phyloP scores from a whole-genome alignment of 306 rosid species.

The Senna tora region DNA sequence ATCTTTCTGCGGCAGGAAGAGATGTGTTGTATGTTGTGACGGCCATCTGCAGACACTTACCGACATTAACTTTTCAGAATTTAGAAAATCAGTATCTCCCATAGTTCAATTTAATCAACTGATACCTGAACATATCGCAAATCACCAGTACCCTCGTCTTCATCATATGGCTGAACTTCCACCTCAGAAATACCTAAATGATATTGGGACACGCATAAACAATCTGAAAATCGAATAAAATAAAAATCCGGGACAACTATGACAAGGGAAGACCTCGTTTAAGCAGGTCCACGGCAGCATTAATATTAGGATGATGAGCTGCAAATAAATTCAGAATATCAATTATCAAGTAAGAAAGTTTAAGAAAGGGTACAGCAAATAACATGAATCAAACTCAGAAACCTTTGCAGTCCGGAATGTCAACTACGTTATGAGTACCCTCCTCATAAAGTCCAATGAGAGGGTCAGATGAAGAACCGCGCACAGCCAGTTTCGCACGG shows the following conservation, averaged over 20 bases:
- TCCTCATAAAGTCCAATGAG: constrained; percentile 84
- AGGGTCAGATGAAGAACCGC: constrained; percentile 71
- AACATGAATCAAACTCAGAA: not conserved
- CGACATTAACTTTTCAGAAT: constrained; percentile 21
- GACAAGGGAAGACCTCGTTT: constrained; percentile 53
- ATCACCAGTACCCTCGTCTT: constrained; percentile 84
- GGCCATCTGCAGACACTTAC: constrained; percentile 75
- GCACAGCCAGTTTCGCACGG: constrained; percentile 92
- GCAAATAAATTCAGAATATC: constrained; percentile 31
- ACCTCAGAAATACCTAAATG: constrained; percentile 68
- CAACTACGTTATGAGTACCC: constrained; percentile 87
- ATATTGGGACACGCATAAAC: constrained; percentile 18
- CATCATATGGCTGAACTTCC: constrained; percentile 63
- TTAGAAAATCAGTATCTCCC: constrained; percentile 31
- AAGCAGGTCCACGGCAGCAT: constrained; percentile 82
- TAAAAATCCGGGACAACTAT: not conserved
- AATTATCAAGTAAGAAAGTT: constrained; percentile 5
- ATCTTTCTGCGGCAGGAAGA: constrained; percentile 81
- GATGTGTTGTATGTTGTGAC: constrained; percentile 88
- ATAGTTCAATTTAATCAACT: constrained; percentile 18
- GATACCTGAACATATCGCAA: constrained; percentile 82
- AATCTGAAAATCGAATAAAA: not conserved
- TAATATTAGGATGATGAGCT: constrained; percentile 98
- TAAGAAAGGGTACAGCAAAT: not conserved
- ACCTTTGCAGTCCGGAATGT: constrained; percentile 93